Percentiles rank a stretch among this genome's conserved stretches.
phyloP scores from a whole-genome alignment of 257 asterid species.

The Solanum chilense region DNA sequence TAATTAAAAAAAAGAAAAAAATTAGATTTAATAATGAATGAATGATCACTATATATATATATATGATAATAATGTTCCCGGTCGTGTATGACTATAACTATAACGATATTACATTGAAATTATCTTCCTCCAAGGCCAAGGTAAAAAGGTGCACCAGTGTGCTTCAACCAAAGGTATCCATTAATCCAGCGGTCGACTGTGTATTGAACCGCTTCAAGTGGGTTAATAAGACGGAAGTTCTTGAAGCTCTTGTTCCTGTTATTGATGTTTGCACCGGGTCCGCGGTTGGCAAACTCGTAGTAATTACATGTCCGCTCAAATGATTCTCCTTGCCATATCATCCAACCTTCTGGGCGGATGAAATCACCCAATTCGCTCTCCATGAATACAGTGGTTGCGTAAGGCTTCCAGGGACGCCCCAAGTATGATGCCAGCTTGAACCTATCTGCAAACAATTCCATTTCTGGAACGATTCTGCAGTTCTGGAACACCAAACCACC shows the following conservation, averaged over 20 bases:
- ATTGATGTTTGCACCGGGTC: conserved; percentile 33
- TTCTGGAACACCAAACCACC: conserved; percentile 59
- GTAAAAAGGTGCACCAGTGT: conserved; percentile 13
- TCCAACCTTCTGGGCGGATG: conserved; percentile 51
- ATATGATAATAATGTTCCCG: no score
- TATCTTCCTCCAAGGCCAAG: conserved; percentile 10
- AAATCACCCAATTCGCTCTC: conserved; percentile 56
- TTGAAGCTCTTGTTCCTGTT: conserved; percentile 15
- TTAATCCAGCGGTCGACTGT: conserved; percentile 10
- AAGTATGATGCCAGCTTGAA: conserved; percentile 33
- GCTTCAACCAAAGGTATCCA: conserved; percentile 14
- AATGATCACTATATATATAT: background rate
- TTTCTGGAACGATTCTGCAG: conserved; percentile 49
- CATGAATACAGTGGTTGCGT: conserved; percentile 44
- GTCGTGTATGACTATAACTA: no score
- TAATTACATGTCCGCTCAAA: conserved; percentile 20
- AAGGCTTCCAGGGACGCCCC: conserved; percentile 59
- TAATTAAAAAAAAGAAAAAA: no score
- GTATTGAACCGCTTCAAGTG: conserved; percentile 10
- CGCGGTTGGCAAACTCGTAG: conserved; percentile 45
- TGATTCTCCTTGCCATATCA: conserved; percentile 25
- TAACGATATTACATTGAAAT: background rate
- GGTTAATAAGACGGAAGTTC: conserved; percentile 2
- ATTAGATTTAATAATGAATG: no score
- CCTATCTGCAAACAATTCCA: conserved; percentile 13